Conservation (phyloP, 768 basidiomycete species). For the Mycena galericulata region DNA sequence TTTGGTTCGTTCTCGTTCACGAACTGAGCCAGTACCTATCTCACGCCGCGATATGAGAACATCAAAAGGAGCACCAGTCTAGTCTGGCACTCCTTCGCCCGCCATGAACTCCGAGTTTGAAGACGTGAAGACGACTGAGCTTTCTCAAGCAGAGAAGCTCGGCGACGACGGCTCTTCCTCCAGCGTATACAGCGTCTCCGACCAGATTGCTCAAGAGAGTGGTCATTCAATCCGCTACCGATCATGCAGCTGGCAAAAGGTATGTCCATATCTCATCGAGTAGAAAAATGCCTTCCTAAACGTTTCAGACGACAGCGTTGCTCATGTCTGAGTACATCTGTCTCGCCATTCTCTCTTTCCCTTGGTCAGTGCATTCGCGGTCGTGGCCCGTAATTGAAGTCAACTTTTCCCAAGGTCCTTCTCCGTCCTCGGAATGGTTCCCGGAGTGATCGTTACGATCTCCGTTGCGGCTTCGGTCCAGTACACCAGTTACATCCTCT, state of each 20-base stretch:
- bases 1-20: neutral
- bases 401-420: neutral
- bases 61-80: no score
- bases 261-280: conserved; percentile 15
- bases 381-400: neutral
- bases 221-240: conserved; percentile 46
- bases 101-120: conserved; percentile 22
- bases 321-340: conserved; percentile 52
- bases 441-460: conserved; percentile 55
- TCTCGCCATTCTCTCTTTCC: conserved; percentile 44
- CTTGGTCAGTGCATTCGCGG: conserved; percentile 29
- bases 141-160: conserved; percentile 12
- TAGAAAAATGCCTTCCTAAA: neutral
- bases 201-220: conserved; percentile 34
- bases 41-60: neutral
- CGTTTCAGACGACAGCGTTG: conserved; percentile 45
- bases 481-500: conserved; percentile 58
- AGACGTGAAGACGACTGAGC: conserved; percentile 11
- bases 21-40: neutral
- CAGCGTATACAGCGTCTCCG: conserved; percentile 16
- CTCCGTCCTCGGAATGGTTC: conserved; percentile 57
- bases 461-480: conserved; percentile 52
- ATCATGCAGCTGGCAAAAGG: conserved; percentile 53
- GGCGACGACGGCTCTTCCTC: conserved; percentile 8
- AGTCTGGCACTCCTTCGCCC: neutral